Percentiles rank a stretch among this genome's conserved stretches.
These are phyloP conservation scores for Gomphus sp. DNA, from an alignment of 1,284 basidiomycete genomes.

Conservation along the genomic window DNA sequence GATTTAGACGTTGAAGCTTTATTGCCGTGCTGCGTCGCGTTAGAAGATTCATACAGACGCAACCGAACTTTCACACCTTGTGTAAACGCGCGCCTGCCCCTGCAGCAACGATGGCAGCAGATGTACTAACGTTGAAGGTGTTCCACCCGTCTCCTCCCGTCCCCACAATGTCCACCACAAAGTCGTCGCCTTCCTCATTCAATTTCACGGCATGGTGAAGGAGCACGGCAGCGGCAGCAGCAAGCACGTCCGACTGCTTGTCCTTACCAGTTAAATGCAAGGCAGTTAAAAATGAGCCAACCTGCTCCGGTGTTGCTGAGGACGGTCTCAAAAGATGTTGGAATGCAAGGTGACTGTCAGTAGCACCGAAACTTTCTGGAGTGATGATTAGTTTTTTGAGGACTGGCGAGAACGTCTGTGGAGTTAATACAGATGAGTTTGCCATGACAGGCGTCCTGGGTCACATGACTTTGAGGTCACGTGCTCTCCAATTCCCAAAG, in stretches of 20 bases:
- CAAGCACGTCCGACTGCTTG: slow-evolving; percentile 62
- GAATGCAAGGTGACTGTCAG: slow-evolving; percentile 63
- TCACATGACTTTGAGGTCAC: too few relatives aligned
- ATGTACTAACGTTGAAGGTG: slow-evolving; percentile 96
- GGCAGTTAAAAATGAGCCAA: slow-evolving; percentile 79
- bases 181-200: slow-evolving; percentile 52
- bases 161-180: slow-evolving; percentile 64
- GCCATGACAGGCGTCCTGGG: background rate
- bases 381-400: slow-evolving; percentile 70
- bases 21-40: slow-evolving; percentile 71
- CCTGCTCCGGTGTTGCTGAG: slow-evolving; percentile 55
- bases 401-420: slow-evolving; percentile 66
- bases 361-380: slow-evolving; percentile 64
- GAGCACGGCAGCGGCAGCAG: slow-evolving; percentile 69
- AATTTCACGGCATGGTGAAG: slow-evolving; percentile 57
- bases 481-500: background rate
- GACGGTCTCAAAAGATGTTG: slow-evolving; percentile 67
- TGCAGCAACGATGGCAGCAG: slow-evolving; percentile 89
- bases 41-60: background rate
- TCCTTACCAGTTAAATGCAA: slow-evolving; percentile 73
- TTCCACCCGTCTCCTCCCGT: slow-evolving; percentile 97
- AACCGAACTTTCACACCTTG: slow-evolving; percentile 51
- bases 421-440: slow-evolving; percentile 14
- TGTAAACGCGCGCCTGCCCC: slow-evolving; percentile 90
- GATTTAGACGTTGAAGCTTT: slow-evolving; percentile 92